A percentile compares a stretch with the other conserved stretches of the same genome.
Conservation (phyloP, 2,329 filamentous ascomycete genomes). For the Metarhizium album region DNA sequence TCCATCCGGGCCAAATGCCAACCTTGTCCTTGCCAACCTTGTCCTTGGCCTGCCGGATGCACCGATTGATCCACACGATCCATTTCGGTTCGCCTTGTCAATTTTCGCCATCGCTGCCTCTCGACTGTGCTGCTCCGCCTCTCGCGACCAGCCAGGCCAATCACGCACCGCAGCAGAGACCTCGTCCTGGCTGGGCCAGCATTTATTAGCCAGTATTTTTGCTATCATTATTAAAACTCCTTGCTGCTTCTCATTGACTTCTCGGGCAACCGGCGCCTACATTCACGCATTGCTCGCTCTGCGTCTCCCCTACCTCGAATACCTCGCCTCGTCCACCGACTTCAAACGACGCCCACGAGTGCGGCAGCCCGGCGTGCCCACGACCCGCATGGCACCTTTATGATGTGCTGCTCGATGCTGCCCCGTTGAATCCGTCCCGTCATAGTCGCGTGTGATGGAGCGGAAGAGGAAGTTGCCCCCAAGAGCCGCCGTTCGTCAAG, state of each 20-base stretch:
- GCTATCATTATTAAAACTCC: too few species aligned
- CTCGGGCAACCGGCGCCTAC: not conserved
- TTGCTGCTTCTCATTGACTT: not conserved
- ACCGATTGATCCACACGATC: too few species aligned
- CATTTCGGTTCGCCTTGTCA: too few species aligned
- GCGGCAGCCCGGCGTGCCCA: conserved; percentile 2
- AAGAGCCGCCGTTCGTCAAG: conserved; percentile 48
- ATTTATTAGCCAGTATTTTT: not conserved
- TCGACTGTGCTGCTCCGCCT: too few species aligned
- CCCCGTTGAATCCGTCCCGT: conserved; percentile 4
- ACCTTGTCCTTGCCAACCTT: too few species aligned
- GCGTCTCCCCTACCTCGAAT: too few species aligned
- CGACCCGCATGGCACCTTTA: conserved; percentile 19
- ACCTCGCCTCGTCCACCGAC: too few species aligned
- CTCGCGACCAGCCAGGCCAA: conserved; percentile 2
- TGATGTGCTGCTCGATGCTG: conserved; percentile 16
- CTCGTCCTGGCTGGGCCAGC: not conserved
- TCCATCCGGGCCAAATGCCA: too few species aligned
- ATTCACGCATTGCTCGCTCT: too few species aligned
- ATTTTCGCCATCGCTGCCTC: too few species aligned
- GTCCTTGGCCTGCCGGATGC: too few species aligned
- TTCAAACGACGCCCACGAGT: not conserved
- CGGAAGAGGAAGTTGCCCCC: conserved; percentile 55
- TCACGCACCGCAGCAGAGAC: conserved; percentile 6
- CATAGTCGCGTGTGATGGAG: conserved; percentile 36